phyloP scores from a whole-genome alignment of 1,284 basidiomycete species.

The Leccinum laetum region DNA sequence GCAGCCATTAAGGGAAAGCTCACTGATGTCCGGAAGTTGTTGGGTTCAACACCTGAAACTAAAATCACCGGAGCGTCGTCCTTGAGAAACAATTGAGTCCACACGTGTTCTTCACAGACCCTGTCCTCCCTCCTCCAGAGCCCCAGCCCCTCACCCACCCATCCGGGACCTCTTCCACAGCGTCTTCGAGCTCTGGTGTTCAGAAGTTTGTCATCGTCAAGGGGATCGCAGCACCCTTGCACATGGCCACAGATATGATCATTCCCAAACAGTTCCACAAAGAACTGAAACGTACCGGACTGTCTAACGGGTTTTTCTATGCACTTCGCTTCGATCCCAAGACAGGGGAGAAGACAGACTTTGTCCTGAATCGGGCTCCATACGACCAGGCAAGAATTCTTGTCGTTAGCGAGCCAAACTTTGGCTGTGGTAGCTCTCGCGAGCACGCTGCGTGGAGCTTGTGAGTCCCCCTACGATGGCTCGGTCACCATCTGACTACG shows the following conservation, averaged over 20 bases:
- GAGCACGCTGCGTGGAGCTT: conserved; percentile 98
- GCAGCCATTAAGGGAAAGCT: conserved; percentile 90
- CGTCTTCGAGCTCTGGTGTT: conserved; percentile 60
- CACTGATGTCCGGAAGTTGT: conserved; percentile 86
- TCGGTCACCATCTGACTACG: not conserved
- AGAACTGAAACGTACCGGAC: conserved; percentile 90
- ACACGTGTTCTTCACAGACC: conserved; percentile 78
- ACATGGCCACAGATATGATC: conserved; percentile 95
- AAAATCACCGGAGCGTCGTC: conserved; percentile 47
- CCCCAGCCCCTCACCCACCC: conserved; percentile 44
- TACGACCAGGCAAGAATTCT: conserved; percentile 84
- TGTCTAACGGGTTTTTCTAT: conserved; percentile 87
- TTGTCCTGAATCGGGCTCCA: conserved; percentile 86
- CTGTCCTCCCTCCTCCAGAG: conserved; percentile 65
- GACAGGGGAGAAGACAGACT: conserved; percentile 83
- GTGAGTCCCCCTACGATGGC: conserved; percentile 46
- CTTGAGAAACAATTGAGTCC: conserved; percentile 72
- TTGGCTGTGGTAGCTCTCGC: conserved; percentile 92
- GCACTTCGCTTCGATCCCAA: conserved; percentile 80
- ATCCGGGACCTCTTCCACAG: conserved; percentile 30
- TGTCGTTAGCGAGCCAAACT: conserved; percentile 90
- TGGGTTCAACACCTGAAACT: conserved; percentile 50
- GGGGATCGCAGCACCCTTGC: conserved; percentile 85
- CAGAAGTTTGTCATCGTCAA: conserved; percentile 81
- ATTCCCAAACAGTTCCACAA: conserved; percentile 97